A percentile compares a stretch with the other conserved stretches of the same genome.
Conservation (phyloP, 305 asterid species). For the Withania somnifera region DNA sequence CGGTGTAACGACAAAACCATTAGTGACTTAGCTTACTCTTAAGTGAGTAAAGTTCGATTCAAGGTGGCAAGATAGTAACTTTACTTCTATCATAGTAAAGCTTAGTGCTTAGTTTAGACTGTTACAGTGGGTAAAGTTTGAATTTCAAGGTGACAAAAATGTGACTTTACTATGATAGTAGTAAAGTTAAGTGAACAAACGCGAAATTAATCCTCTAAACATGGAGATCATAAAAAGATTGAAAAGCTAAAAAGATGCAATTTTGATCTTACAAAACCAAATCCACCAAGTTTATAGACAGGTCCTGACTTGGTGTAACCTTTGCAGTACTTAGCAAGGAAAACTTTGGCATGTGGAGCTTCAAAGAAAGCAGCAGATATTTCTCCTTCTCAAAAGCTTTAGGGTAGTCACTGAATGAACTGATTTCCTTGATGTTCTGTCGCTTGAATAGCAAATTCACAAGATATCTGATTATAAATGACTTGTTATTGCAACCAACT, state of each 20-base stretch:
- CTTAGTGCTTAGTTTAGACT: too few relatives aligned
- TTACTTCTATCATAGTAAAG: too few relatives aligned
- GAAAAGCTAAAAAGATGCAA: not conserved
- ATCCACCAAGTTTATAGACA: constrained; percentile 48
- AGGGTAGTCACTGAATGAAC: constrained; percentile 37
- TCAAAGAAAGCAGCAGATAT: constrained; percentile 63
- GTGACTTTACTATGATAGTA: not conserved
- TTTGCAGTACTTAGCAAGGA: constrained; percentile 45
- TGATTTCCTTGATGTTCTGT: constrained; percentile 20
- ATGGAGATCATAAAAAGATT: not conserved
- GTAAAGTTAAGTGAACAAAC: not conserved
- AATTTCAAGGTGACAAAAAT: not conserved
- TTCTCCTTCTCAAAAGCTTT: constrained; percentile 28
- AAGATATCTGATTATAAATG: constrained; percentile 36
- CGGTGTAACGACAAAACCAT: not conserved
- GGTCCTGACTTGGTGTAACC: constrained; percentile 36
- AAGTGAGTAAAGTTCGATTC: too few relatives aligned
- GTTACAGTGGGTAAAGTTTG: not conserved
- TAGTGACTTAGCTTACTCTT: not conserved
- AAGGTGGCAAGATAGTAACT: too few relatives aligned
- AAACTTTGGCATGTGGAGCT: constrained; percentile 54
- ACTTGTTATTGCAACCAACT: constrained; percentile 50
- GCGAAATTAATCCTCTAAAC: not conserved
- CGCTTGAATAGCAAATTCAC: constrained; percentile 24
- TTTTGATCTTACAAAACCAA: constrained; percentile 49